phyloP scores from a whole-genome alignment of 345 rosid species.

The Boechera retrofracta region DNA sequence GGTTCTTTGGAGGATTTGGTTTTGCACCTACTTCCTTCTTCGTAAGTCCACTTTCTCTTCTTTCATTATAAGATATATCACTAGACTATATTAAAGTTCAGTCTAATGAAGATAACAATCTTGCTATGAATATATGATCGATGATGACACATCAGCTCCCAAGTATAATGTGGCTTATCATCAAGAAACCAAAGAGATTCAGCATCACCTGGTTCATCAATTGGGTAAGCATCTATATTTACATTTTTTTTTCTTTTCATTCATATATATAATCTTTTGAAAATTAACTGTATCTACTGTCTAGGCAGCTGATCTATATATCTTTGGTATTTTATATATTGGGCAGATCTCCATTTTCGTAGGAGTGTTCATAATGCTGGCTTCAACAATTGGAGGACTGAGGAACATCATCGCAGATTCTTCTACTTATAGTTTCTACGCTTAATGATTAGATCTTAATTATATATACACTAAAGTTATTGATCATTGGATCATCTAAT shows the following conservation, averaged over 20 bases:
- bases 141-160: conserved; percentile 67
- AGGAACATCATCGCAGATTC: conserved; percentile 83
- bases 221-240: conserved; percentile 64
- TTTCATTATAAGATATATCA: not conserved
- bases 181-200: conserved; percentile 87
- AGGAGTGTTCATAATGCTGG: conserved; percentile 84
- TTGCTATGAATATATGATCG: conserved; percentile 5
- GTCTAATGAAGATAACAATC: conserved; percentile 11
- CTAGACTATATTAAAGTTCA: not conserved
- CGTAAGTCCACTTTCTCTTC: conserved; percentile 52
- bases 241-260: not conserved
- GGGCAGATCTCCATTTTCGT: conserved; percentile 61
- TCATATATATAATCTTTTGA: not conserved
- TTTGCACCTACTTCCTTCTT: conserved; percentile 94
- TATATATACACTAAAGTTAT: not conserved
- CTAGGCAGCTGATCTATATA: not conserved
- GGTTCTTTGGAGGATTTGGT: conserved; percentile 97
- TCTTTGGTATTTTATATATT: not conserved
- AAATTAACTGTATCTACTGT: conserved; percentile 6
- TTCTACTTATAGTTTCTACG: conserved; percentile 78
- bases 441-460: conserved; percentile 38
- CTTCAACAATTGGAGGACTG: conserved; percentile 91
- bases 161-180: conserved; percentile 83
- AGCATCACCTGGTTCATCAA: conserved; percentile 77
- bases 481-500: conserved; percentile 25